These are phyloP conservation scores for Plantago coronopus DNA, from an alignment of 305 asterid genomes.

Conservation along the genomic window DNA sequence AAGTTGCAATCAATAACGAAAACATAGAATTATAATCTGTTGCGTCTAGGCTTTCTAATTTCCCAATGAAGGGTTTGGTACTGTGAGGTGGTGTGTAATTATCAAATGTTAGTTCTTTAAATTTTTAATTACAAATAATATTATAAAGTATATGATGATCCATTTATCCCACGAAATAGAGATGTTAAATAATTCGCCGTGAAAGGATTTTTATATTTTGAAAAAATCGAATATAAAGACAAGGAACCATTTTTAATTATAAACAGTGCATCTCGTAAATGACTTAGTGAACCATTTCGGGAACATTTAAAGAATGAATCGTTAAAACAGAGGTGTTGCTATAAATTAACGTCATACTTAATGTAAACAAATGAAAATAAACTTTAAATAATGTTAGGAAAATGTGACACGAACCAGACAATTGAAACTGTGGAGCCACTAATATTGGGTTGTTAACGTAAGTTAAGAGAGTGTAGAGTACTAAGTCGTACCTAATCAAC, in stretches of 20 bases:
- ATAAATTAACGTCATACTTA: background rate
- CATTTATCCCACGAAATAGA: too few species aligned
- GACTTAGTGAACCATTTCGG: background rate
- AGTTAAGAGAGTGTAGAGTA: conserved; percentile 1
- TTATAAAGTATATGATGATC: too few species aligned
- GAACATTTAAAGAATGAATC: background rate
- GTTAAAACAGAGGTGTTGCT: background rate
- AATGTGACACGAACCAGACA: background rate
- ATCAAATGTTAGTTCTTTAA: too few species aligned
- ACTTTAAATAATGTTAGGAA: background rate
- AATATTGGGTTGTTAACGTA: background rate
- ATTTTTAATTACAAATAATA: too few species aligned
- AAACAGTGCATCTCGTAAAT: background rate
- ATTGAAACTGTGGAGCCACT: background rate
- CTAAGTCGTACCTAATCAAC: conserved; percentile 43
- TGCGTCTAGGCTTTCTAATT: too few species aligned
- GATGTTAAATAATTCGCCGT: too few species aligned
- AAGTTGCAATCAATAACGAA: too few species aligned
- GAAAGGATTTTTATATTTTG: too few species aligned
- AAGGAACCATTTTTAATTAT: background rate
- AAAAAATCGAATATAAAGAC: background rate
- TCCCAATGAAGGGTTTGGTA: too few species aligned
- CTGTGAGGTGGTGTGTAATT: too few species aligned
- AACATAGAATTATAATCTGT: too few species aligned
- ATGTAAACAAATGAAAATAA: background rate